These are phyloP conservation scores for Delitschia confertaspora DNA, from an alignment of 495 filamentous ascomycete genomes.

Conservation along the genomic window DNA sequence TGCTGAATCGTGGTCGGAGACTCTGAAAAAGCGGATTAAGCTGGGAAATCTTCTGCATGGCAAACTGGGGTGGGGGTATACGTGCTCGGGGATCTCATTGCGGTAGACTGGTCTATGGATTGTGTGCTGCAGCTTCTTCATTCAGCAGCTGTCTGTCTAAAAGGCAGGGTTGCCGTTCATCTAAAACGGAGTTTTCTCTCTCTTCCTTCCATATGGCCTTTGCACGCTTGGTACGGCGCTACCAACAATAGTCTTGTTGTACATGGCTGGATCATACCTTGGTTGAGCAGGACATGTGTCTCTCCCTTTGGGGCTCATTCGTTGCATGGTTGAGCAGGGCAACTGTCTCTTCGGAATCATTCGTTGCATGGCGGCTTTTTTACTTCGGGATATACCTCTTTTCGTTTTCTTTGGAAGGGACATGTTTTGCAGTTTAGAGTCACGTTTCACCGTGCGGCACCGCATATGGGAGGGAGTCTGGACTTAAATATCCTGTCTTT, in stretches of 20 bases:
- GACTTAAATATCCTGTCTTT: slow-evolving; percentile 25
- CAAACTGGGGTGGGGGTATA: slow-evolving; percentile 7
- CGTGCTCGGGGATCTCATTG: slow-evolving; percentile 6
- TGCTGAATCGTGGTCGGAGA: slow-evolving; percentile 9
- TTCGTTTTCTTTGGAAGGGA: too few relatives aligned
- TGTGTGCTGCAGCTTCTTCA: slow-evolving; percentile 15
- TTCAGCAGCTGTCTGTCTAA: too few relatives aligned
- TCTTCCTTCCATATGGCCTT: slow-evolving; percentile 17
- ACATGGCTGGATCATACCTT: slow-evolving; percentile 23
- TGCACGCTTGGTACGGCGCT: slow-evolving; percentile 26
- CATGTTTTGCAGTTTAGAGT: too few relatives aligned
- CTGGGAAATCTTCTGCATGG: slow-evolving; percentile 18
- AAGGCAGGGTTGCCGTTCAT: too few relatives aligned
- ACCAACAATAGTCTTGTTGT: slow-evolving; percentile 18
- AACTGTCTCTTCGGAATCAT: slow-evolving; percentile 1
- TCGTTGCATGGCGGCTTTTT: slow-evolving; percentile 27
- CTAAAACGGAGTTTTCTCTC: slow-evolving; percentile 19
- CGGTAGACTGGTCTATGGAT: slow-evolving; percentile 9
- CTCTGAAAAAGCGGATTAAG: slow-evolving; percentile 21
- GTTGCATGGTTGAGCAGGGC: slow-evolving; percentile 17
- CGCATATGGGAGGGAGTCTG: slow-evolving; percentile 8
- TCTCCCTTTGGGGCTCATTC: too few relatives aligned
- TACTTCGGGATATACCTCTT: neutral
- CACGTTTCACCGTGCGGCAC: slow-evolving; percentile 9
- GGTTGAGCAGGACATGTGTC: slow-evolving; percentile 16